Evolutionary conservation across 441 rosid genomes (phyloP).

Genomic region (Pelargonium cotyledonis): DNA sequence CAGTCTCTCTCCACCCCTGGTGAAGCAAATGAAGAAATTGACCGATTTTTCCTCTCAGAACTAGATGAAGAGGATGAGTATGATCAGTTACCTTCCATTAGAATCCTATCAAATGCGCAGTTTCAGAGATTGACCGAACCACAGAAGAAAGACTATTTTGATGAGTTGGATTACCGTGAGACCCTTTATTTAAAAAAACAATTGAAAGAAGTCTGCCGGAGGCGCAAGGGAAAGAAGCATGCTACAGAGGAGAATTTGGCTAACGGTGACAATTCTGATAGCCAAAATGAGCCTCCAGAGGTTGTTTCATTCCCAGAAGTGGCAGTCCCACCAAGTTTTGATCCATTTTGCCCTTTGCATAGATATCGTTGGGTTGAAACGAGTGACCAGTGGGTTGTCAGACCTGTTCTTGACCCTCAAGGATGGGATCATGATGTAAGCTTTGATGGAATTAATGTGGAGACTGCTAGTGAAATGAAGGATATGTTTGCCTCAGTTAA

Average conservation of each 20-base stretch:
- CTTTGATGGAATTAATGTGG: conserved; percentile 79
- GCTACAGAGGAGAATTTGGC: conserved; percentile 28
- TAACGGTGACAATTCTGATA: conserved; percentile 28
- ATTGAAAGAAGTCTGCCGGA: conserved; percentile 58
- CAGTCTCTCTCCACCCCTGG: conserved; percentile 39
- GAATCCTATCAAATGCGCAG: conserved; percentile 69
- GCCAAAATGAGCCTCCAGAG: conserved; percentile 35
- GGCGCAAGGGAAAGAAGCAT: conserved; percentile 40
- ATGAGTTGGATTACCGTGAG: conserved; percentile 84
- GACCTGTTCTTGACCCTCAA: conserved; percentile 87
- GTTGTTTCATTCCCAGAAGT: conserved; percentile 64
- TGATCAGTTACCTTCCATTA: conserved; percentile 77
- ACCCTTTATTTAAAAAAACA: conserved; percentile 76
- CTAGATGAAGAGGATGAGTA: conserved; percentile 68
- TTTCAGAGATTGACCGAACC: conserved; percentile 58
- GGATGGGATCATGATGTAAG: conserved; percentile 98
- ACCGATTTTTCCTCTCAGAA: conserved; percentile 41
- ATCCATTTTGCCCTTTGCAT: conserved; percentile 56
- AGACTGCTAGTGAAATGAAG: conserved; percentile 51
- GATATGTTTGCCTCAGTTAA: conserved; percentile 48
- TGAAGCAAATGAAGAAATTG: conserved; percentile 48
- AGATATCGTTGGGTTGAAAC: conserved; percentile 57
- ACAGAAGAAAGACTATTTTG: conserved; percentile 72
- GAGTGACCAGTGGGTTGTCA: conserved; percentile 53
- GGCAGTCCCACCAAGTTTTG: conserved; percentile 74